Conservation (phyloP, 208 protist genomes). For the Naegleria lovaniensis region DNA sequence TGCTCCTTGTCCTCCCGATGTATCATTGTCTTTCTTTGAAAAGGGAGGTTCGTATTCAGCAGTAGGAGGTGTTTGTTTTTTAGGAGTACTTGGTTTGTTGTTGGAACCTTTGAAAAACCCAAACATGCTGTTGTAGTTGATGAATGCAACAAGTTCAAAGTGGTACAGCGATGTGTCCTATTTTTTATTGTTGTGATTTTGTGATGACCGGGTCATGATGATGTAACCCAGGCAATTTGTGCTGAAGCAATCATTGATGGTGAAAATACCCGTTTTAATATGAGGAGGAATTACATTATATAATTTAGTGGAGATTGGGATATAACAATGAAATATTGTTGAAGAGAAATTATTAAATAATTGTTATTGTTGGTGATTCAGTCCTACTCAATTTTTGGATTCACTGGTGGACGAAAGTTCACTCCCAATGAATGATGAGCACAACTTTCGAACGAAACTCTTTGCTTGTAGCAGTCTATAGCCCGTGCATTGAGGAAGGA, state of each 20-base stretch:
- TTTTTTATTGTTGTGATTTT: no score
- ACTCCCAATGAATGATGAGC: background rate
- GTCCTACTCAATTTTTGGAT: background rate
- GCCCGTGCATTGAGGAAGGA: no score
- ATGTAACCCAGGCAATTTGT: background rate
- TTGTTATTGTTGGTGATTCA: background rate
- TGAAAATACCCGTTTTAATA: background rate
- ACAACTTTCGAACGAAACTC: background rate
- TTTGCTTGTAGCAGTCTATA: background rate
- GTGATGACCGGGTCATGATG: no score
- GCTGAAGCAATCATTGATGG: background rate
- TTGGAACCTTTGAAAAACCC: background rate
- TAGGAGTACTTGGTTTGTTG: no score
- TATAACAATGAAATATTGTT: background rate
- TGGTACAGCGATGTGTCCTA: no score
- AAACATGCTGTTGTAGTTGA: background rate
- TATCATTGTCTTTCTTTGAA: no score
- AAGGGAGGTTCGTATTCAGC: background rate
- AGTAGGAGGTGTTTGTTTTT: background rate
- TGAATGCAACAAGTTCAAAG: no score
- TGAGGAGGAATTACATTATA: background rate
- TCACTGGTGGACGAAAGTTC: background rate
- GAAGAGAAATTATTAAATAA: background rate
- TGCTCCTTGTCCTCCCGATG: no score
- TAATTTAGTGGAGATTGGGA: background rate